Evolutionary conservation across 1,284 basidiomycete species (phyloP).

Genomic region (Thelephora terrestris): DNA sequence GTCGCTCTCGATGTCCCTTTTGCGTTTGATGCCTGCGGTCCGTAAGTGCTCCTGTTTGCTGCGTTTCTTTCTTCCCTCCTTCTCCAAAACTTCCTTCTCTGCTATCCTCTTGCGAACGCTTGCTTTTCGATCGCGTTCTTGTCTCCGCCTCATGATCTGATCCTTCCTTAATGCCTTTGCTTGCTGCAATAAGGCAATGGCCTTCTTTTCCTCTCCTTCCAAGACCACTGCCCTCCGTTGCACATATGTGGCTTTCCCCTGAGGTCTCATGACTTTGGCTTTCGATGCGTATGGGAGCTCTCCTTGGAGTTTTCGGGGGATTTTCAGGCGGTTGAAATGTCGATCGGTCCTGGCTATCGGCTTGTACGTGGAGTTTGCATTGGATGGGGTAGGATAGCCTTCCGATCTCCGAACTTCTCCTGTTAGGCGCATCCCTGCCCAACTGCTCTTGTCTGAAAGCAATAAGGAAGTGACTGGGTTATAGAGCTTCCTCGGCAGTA

Average conservation of each 20-base stretch:
- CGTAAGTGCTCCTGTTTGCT: constrained; percentile 74
- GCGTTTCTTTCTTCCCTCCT: constrained; percentile 74
- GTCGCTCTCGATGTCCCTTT: constrained; percentile 49
- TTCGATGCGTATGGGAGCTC: constrained; percentile 89
- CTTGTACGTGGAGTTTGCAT: constrained; percentile 86
- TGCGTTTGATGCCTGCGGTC: constrained; percentile 61
- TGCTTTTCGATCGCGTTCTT: constrained; percentile 74
- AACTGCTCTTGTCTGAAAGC: constrained; percentile 65
- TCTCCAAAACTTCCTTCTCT: constrained; percentile 64
- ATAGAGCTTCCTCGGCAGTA: constrained; percentile 93
- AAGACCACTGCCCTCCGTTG: constrained; percentile 91
- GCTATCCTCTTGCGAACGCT: constrained; percentile 56
- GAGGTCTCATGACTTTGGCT: constrained; percentile 74
- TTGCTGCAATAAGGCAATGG: constrained; percentile 89
- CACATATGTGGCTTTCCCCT: constrained; percentile 72
- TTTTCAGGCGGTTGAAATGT: constrained; percentile 86
- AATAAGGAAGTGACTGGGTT: constrained; percentile 93
- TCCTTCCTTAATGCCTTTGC: constrained; percentile 89
- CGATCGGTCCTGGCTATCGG: constrained; percentile 69
- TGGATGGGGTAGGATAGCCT: constrained; percentile 72
- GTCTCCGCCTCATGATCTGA: constrained; percentile 66
- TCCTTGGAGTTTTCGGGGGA: constrained; percentile 85
- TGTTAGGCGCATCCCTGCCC: constrained; percentile 93
- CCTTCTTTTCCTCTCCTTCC: constrained; percentile 91
- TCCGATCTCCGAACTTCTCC: constrained; percentile 86